Evolutionary conservation across 805 yeast species (phyloP).

Genomic region (Metschnikowia picachoensis): DNA sequence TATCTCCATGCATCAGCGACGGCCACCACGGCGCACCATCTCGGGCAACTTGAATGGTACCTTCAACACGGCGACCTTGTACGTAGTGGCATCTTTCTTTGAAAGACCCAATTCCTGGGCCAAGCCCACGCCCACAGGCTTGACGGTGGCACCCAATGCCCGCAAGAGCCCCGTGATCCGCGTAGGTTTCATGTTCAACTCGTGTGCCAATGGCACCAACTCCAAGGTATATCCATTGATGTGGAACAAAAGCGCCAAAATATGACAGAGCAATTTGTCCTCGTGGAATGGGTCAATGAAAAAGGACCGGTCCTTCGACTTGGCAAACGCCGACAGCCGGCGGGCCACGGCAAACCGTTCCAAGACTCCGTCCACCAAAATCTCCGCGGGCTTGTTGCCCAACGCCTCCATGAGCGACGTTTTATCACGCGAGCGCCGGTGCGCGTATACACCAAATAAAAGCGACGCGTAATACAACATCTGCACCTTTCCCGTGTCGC

Average conservation of each 20-base stretch:
- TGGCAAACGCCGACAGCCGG: constrained; percentile 49
- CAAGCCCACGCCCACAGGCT: constrained; percentile 66
- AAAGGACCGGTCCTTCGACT: constrained; percentile 71
- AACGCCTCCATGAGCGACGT: constrained; percentile 58
- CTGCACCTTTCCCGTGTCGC: constrained; percentile 57
- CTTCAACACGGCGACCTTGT: constrained; percentile 76
- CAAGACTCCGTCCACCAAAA: constrained; percentile 66
- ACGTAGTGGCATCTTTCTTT: constrained; percentile 53
- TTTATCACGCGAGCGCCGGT: constrained; percentile 59
- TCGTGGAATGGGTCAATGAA: constrained; percentile 83
- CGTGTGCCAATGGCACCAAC: constrained; percentile 78
- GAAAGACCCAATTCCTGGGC: constrained; percentile 71
- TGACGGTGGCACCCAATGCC: constrained; percentile 78
- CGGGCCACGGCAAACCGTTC: constrained; percentile 65
- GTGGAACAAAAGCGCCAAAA: constrained; percentile 69
- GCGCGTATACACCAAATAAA: constrained; percentile 72
- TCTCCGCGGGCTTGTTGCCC: constrained; percentile 64
- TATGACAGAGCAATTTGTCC: constrained; percentile 78
- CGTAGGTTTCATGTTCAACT: constrained; percentile 75
- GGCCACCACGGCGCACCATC: constrained; percentile 56
- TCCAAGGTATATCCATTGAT: constrained; percentile 73
- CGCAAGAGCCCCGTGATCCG: constrained; percentile 64
- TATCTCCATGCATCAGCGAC: too few relatives aligned
- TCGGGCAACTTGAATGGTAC: constrained; percentile 92
- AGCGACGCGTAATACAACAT: constrained; percentile 77